Conservation (phyloP, 176 grass and related monocot genomes). For the Avena eriantha region DNA sequence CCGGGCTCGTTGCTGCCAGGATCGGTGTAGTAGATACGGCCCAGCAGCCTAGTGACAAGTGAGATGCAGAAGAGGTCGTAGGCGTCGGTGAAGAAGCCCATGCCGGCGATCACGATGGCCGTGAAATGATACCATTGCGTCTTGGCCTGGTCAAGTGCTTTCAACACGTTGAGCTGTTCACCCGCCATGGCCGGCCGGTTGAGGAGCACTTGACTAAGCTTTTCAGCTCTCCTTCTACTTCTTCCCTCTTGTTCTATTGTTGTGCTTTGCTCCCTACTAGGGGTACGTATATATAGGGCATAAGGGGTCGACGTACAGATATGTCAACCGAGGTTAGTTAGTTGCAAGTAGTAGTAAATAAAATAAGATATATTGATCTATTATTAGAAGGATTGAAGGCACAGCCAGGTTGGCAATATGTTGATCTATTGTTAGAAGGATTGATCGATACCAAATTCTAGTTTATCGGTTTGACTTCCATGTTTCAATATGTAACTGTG, state of each 20-base stretch:
- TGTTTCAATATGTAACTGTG: background rate
- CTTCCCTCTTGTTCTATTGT: no score
- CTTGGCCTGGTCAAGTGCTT: slow-evolving; percentile 33
- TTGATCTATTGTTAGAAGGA: background rate
- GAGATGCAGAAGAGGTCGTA: slow-evolving; percentile 82
- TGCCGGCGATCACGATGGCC: slow-evolving; percentile 78
- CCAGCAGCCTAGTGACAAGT: slow-evolving; percentile 65
- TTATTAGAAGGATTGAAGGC: no score
- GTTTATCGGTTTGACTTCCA: background rate
- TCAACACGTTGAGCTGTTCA: background rate
- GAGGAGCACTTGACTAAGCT: no score
- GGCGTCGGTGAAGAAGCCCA: slow-evolving; percentile 91
- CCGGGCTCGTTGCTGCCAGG: slow-evolving; percentile 35
- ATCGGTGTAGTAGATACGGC: slow-evolving; percentile 80
- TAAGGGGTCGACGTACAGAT: no score
- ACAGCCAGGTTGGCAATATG: background rate
- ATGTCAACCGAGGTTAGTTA: no score
- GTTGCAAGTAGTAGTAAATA: no score
- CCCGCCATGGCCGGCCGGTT: background rate
- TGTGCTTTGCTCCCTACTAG: no score
- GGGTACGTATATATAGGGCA: background rate
- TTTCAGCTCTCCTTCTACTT: no score
- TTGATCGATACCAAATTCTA: background rate
- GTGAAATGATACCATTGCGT: slow-evolving; percentile 85
- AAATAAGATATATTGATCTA: no score